Conservation (phyloP, 352 stramenopile species). For the Globisporangium acanthophoron region DNA sequence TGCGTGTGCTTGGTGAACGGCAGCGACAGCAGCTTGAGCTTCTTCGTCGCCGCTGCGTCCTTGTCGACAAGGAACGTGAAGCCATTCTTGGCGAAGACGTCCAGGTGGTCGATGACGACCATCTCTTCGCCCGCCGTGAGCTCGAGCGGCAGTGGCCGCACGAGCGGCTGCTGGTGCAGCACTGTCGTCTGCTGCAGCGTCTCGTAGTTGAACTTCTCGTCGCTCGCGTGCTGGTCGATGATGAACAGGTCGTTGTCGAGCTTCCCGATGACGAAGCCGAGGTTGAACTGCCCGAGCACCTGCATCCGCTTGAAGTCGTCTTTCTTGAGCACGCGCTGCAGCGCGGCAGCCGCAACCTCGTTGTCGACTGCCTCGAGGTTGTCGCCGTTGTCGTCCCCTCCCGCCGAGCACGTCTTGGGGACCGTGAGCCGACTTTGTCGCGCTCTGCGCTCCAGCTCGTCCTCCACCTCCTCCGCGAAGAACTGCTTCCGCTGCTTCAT, state of each 20-base stretch:
- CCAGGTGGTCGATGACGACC: constrained; percentile 91
- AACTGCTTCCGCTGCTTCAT: constrained; percentile 28
- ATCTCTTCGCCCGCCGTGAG: constrained; percentile 92
- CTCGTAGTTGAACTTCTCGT: constrained; percentile 90
- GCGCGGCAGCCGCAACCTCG: constrained; percentile 33
- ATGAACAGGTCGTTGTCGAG: constrained; percentile 94
- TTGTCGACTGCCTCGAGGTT: constrained; percentile 19
- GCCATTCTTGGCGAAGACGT: constrained; percentile 93
- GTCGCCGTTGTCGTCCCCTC: constrained; percentile 9
- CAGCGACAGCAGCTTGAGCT: constrained; percentile 71
- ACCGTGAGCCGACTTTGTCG: constrained; percentile 25
- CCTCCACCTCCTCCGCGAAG: constrained; percentile 37
- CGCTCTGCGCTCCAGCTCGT: constrained; percentile 17
- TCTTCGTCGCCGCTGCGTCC: constrained; percentile 39
- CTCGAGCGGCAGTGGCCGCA: constrained; percentile 89
- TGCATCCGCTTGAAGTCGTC: constrained; percentile 91
- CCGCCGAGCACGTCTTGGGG: constrained; percentile 31
- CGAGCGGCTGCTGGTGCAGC: constrained; percentile 94
- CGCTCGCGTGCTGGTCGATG: constrained; percentile 98
- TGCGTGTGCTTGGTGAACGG: constrained; percentile 86
- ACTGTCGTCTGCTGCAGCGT: constrained; percentile 77
- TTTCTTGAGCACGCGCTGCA: constrained; percentile 83
- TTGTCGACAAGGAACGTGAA: constrained; percentile 80
- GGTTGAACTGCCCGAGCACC: constrained; percentile 97
- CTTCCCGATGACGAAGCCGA: constrained; percentile 95